Percentiles rank a stretch among this genome's conserved stretches.
phyloP scores from a whole-genome alignment of 169 alveolate genomes.

The Plasmodium yoelii region DNA sequence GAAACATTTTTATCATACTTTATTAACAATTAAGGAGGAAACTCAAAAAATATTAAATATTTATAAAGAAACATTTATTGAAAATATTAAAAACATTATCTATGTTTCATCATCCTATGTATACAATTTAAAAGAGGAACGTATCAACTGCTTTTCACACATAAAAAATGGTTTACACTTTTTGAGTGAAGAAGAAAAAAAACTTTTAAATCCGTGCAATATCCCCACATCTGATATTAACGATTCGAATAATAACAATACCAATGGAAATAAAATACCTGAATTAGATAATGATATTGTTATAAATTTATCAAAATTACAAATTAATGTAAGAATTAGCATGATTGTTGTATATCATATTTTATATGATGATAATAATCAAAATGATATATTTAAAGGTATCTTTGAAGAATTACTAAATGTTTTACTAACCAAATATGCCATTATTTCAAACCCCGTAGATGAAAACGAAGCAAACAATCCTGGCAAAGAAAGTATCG shows the following conservation, averaged over 20 bases:
- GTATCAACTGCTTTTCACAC: slow-evolving; percentile 60
- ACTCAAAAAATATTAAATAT: slow-evolving; percentile 60
- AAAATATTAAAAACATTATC: slow-evolving; percentile 71
- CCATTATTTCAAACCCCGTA: neutral
- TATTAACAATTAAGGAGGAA: slow-evolving; percentile 74
- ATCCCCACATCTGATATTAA: slow-evolving; percentile 3
- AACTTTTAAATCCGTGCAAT: slow-evolving; percentile 21
- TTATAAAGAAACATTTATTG: slow-evolving; percentile 76
- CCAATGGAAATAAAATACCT: neutral
- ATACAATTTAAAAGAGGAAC: slow-evolving; percentile 50
- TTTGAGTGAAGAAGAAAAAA: slow-evolving; percentile 60
- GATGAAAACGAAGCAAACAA: neutral
- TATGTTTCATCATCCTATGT: slow-evolving; percentile 77
- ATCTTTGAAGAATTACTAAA: slow-evolving; percentile 66
- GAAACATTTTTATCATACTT: slow-evolving; percentile 66
- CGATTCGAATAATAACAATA: slow-evolving; percentile 1
- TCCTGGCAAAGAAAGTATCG: slow-evolving; percentile 1
- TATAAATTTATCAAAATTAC: slow-evolving; percentile 43
- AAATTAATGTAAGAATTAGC: slow-evolving; percentile 69
- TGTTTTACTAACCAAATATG: slow-evolving; percentile 55
- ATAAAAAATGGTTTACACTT: slow-evolving; percentile 60
- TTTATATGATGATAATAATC: slow-evolving; percentile 49
- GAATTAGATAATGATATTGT: slow-evolving; percentile 24
- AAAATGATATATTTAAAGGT: slow-evolving; percentile 54
- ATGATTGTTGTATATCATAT: slow-evolving; percentile 60